Conservation (phyloP, 768 basidiomycete genomes). For the Rhodocollybia butyracea region DNA sequence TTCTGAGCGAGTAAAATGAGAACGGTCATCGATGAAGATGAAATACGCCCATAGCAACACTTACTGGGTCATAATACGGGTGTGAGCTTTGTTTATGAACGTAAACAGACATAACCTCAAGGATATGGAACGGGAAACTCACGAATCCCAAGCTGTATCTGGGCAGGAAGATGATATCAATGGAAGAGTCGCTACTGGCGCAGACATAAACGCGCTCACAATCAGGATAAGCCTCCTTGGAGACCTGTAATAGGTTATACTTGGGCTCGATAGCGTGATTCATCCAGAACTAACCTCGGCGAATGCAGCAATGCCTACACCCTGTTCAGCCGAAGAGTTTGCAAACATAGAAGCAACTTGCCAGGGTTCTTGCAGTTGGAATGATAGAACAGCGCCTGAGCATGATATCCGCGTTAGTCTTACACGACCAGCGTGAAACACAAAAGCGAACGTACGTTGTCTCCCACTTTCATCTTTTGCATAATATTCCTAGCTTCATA, state of each 20-base stretch:
- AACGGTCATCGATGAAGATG: background rate
- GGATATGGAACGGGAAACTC: conserved; percentile 22
- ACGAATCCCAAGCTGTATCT: conserved; percentile 94
- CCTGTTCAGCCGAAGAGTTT: background rate
- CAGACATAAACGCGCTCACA: conserved; percentile 45
- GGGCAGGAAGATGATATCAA: background rate
- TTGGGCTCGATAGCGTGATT: background rate
- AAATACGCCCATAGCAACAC: conserved; percentile 17
- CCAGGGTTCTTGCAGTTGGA: conserved; percentile 85
- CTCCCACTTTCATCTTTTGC: conserved; percentile 74
- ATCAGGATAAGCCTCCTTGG: conserved; percentile 87
- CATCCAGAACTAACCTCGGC: conserved; percentile 57
- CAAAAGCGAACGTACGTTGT: conserved; percentile 48
- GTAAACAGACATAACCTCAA: conserved; percentile 9
- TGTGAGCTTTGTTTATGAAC: conserved; percentile 40
- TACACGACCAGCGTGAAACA: too few species aligned
- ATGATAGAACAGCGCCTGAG: conserved; percentile 80
- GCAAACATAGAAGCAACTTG: conserved; percentile 22
- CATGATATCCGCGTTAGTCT: background rate
- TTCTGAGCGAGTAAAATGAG: conserved; percentile 50
- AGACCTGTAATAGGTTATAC: conserved; percentile 44
- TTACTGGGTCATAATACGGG: conserved; percentile 77
- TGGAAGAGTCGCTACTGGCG: too few species aligned
- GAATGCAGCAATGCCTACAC: conserved; percentile 72
- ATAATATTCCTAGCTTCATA: conserved; percentile 81